A percentile compares a stretch with the other conserved stretches of the same genome.
phyloP scores from a whole-genome alignment of 2,329 filamentous ascomycete species.

The Sodiomyces alkalinus region DNA sequence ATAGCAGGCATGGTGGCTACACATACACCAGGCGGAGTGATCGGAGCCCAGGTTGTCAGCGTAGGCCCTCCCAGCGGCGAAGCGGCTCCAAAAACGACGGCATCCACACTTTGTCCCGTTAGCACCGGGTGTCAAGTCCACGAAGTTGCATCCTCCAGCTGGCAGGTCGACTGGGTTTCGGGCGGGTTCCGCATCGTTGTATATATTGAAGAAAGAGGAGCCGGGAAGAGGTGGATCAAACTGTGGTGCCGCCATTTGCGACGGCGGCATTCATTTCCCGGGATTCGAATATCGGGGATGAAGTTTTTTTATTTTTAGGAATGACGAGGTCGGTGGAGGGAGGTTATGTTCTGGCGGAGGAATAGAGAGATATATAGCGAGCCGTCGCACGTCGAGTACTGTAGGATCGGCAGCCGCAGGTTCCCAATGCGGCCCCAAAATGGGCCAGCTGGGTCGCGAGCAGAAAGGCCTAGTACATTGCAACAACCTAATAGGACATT shows the following conservation, averaged over 20 bases:
- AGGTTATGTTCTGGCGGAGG: too few species aligned
- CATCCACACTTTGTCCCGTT: constrained; percentile 41
- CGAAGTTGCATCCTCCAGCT: constrained; percentile 40
- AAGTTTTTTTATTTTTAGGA: too few species aligned
- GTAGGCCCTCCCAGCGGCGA: constrained; percentile 16
- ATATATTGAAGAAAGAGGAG: constrained; percentile 38
- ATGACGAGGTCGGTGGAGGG: too few species aligned
- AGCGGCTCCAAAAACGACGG: constrained; percentile 43
- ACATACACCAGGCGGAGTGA: constrained; percentile 42
- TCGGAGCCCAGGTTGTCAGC: constrained; percentile 18
- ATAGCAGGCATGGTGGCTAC: constrained; percentile 46
- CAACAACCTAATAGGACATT: too few species aligned
- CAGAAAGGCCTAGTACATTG: constrained; percentile 18
- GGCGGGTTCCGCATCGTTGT: constrained; percentile 27
- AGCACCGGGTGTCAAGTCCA: constrained; percentile 35
- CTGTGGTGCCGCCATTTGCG: constrained; percentile 37
- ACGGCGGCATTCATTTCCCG: constrained; percentile 17
- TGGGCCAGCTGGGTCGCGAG: constrained; percentile 20
- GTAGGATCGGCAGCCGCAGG: constrained; percentile 2
- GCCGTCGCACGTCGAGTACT: not conserved
- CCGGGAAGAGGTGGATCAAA: constrained; percentile 28
- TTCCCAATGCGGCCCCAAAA: constrained; percentile 13
- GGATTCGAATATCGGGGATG: constrained; percentile 8
- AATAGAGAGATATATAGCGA: constrained; percentile 7
- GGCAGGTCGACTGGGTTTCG: constrained; percentile 23